A percentile compares a stretch with the other conserved stretches of the same genome.
phyloP scores from a whole-genome alignment of 768 basidiomycete species.

The Suillus tomentosus region DNA sequence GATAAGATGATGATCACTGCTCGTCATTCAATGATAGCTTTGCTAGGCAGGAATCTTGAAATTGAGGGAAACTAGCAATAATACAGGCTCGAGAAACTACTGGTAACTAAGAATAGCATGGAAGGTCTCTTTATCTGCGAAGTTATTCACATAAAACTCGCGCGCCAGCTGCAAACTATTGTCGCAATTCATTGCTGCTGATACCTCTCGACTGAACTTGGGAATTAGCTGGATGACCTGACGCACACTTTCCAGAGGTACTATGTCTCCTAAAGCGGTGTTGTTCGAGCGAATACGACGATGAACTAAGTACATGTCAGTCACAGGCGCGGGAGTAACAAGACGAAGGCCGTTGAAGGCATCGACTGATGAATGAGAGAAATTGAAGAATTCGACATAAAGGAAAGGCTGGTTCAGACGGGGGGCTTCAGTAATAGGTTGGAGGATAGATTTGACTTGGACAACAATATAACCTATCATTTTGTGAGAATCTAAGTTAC shows the following conservation, averaged over 20 bases:
- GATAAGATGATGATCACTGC: not conserved
- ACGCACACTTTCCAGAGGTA: not conserved
- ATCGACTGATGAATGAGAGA: not conserved
- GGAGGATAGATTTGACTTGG: constrained; percentile 6
- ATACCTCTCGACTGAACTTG: not conserved
- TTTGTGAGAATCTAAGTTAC: not conserved
- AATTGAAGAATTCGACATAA: constrained; percentile 9
- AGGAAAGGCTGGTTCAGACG: constrained; percentile 4
- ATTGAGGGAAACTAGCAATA: not conserved
- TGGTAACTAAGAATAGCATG: constrained; percentile 11
- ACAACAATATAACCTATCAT: constrained; percentile 4
- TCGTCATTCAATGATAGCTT: not conserved
- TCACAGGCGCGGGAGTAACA: not conserved
- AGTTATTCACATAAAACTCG: constrained; percentile 13
- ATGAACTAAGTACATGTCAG: constrained; percentile 7
- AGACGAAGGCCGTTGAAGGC: not conserved
- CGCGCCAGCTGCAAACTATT: constrained; percentile 5
- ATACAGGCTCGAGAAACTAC: not conserved
- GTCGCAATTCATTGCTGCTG: not conserved
- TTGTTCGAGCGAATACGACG: not conserved
- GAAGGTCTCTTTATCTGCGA: constrained; percentile 5
- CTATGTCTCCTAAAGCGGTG: constrained; percentile 1
- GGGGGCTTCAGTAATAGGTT: constrained; percentile 1
- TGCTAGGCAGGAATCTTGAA: not conserved
- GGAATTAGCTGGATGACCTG: constrained; percentile 11